A percentile compares a stretch with the other conserved stretches of the same genome.
Evolutionary conservation across 495 filamentous ascomycete species (phyloP).

Genomic region (Xanthoparmelia taractica): DNA sequence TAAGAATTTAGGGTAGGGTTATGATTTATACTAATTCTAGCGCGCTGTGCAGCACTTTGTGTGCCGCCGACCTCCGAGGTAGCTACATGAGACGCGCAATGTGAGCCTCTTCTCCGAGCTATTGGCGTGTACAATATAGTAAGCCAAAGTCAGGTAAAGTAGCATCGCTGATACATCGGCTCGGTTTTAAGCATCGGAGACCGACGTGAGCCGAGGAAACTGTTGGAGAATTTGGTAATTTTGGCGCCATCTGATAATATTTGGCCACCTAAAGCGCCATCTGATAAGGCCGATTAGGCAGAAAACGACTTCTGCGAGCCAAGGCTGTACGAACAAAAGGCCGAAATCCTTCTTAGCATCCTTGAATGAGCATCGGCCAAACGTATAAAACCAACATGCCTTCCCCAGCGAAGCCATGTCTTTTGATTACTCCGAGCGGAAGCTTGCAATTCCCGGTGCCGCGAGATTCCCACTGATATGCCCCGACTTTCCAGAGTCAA

Average conservation of each 20-base stretch:
- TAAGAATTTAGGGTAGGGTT: no score
- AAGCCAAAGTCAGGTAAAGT: no score
- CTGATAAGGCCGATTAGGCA: conserved; percentile 3
- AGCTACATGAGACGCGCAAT: no score
- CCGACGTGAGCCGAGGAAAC: neutral
- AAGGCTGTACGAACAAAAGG: neutral
- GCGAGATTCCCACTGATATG: neutral
- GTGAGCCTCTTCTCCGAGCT: no score
- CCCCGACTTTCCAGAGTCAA: neutral
- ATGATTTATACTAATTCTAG: no score
- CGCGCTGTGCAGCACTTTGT: no score
- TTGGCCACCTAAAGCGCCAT: neutral
- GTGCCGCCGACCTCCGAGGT: no score
- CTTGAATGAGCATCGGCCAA: neutral
- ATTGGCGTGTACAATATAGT: no score
- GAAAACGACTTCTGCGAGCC: neutral
- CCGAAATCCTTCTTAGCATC: neutral
- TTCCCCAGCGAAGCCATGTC: neutral
- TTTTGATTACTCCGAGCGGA: neutral
- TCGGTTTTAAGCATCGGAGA: neutral
- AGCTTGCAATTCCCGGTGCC: neutral
- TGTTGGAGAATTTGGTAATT: neutral
- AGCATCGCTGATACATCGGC: no score
- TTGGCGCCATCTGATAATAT: neutral
- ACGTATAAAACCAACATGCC: neutral